phyloP scores from a whole-genome alignment of 495 filamentous ascomycete genomes.

The Xylaria palmicola region DNA sequence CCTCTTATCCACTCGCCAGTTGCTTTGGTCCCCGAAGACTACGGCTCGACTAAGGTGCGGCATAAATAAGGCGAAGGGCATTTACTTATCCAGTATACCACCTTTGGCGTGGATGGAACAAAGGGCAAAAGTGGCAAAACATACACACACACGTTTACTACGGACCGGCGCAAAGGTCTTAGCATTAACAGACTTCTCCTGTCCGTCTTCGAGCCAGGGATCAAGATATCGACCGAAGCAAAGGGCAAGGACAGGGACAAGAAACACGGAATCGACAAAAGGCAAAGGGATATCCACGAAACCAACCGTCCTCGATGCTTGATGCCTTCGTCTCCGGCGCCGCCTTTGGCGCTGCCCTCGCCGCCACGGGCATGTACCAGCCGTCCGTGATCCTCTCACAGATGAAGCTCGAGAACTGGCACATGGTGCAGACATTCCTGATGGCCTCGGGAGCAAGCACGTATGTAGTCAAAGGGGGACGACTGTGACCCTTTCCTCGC shows the following conservation, averaged over 20 bases:
- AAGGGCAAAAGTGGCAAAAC: background rate
- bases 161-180: background rate
- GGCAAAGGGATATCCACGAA: slow-evolving; percentile 14
- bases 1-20: background rate
- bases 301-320: background rate
- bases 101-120: background rate
- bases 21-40: slow-evolving; percentile 9
- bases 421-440: slow-evolving; percentile 59
- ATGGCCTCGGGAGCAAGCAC: slow-evolving; percentile 53
- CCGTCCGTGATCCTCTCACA: slow-evolving; percentile 54
- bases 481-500: too few relatives aligned
- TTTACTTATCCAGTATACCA: background rate
- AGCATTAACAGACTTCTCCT: too few relatives aligned
- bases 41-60: background rate
- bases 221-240: background rate
- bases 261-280: too few relatives aligned
- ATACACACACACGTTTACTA: background rate
- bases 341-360: slow-evolving; percentile 55
- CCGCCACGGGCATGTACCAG: slow-evolving; percentile 51
- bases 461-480: slow-evolving; percentile 38
- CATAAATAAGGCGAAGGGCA: background rate
- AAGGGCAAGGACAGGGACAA: too few relatives aligned
- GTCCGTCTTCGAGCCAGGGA: background rate
- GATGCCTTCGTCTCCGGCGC: slow-evolving; percentile 42
- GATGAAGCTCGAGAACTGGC: slow-evolving; percentile 53